A percentile compares a stretch with the other conserved stretches of the same genome.
Conservation (phyloP, 345 rosid genomes). For the Populus davidiana region DNA sequence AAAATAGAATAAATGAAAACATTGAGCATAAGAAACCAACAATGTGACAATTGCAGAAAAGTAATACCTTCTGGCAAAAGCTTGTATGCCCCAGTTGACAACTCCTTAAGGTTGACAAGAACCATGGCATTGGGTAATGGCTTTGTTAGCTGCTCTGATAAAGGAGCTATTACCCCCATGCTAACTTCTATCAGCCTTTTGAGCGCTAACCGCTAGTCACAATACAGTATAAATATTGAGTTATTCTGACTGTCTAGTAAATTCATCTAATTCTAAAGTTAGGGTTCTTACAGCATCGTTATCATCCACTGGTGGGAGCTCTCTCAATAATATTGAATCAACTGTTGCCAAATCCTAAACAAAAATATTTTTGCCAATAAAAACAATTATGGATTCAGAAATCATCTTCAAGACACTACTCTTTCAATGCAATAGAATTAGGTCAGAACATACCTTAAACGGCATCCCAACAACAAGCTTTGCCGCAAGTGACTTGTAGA, state of each 20-base stretch:
- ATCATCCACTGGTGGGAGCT: conserved; percentile 86
- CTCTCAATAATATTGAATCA: conserved; percentile 79
- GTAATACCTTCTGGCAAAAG: conserved; percentile 92
- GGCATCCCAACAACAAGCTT: conserved; percentile 96
- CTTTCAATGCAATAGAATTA: conserved; percentile 13
- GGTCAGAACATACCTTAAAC: conserved; percentile 62
- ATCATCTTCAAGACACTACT: background rate
- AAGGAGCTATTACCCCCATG: conserved; percentile 88
- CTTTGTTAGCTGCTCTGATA: conserved; percentile 92
- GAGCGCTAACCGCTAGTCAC: conserved; percentile 80
- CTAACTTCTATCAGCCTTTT: conserved; percentile 86
- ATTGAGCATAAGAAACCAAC: conserved; percentile 1
- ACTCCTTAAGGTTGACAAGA: conserved; percentile 86
- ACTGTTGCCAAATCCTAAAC: conserved; percentile 91
- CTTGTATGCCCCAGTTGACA: conserved; percentile 83
- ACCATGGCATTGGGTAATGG: conserved; percentile 92
- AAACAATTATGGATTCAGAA: background rate
- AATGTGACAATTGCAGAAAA: conserved; percentile 7
- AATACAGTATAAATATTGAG: conserved; percentile 13
- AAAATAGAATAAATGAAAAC: conserved; percentile 8
- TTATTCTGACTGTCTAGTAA: conserved; percentile 18
- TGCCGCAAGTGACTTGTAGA: conserved; percentile 86
- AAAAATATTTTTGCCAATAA: conserved; percentile 18
- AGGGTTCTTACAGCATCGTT: conserved; percentile 65
- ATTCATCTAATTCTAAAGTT: conserved; percentile 9